These are phyloP conservation scores for Globisporangium camurandrum DNA, from an alignment of 352 stramenopile genomes.

Conservation along the genomic window DNA sequence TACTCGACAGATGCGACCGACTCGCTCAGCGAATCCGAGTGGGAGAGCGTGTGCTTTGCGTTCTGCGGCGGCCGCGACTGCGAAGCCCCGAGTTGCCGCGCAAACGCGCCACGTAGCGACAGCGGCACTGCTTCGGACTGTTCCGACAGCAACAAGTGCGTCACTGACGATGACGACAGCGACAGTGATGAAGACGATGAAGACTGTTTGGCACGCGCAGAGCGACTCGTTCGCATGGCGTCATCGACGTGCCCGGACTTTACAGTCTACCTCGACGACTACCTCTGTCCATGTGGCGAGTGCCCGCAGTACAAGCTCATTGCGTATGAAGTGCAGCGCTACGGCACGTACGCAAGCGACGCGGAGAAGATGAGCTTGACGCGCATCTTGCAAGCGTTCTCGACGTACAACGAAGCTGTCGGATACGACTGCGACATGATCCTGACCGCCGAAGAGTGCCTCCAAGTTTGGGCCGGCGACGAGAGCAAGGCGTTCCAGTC, in stretches of 20 bases:
- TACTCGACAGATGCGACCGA: conserved; percentile 46
- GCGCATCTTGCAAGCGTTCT: conserved; percentile 58
- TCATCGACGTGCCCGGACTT: conserved; percentile 22
- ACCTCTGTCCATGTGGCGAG: conserved; percentile 52
- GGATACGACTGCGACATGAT: conserved; percentile 54
- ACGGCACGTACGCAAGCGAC: conserved; percentile 20
- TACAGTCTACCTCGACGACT: conserved; percentile 43
- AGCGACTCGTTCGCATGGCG: conserved; percentile 15
- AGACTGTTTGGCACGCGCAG: conserved; percentile 25
- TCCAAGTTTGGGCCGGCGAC: conserved; percentile 47
- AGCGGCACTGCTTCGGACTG: no score
- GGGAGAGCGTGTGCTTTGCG: conserved; percentile 8
- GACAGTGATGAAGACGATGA: conserved; percentile 15
- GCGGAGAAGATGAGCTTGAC: conserved; percentile 29
- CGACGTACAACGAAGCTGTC: conserved; percentile 62
- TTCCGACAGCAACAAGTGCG: background rate
- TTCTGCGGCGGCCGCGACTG: conserved; percentile 3
- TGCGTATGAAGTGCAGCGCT: conserved; percentile 26
- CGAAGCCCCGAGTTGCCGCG: background rate
- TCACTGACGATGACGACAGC: conserved; percentile 12
- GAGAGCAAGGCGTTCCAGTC: conserved; percentile 57
- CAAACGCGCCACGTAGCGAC: conserved; percentile 1
- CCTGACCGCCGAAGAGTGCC: conserved; percentile 36
- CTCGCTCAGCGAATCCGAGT: conserved; percentile 29
- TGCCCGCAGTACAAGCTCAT: conserved; percentile 56